Base-by-base conservation (phyloP, 2,329 filamentous ascomycete species). In the Annulohypoxylon truncatum region DNA sequence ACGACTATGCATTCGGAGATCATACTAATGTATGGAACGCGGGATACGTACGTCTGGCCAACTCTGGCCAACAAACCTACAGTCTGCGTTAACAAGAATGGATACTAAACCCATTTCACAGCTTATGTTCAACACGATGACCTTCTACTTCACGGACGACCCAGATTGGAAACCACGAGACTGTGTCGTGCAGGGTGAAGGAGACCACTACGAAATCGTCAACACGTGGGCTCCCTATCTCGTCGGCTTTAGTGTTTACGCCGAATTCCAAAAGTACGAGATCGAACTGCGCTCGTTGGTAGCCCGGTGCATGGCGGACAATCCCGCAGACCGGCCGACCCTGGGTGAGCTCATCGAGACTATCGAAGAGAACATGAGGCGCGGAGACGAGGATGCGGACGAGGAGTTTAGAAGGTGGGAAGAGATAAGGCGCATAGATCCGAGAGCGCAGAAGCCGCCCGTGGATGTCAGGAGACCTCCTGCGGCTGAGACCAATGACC, bases 21-120 rank as follows among this genome's bases (percentile, higher is more conserved):
- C 66, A 69, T 40, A 69, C 66, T 13, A 69, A 69, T 52, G 48
- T 69, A 58, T 69, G 66, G 66, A 52, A 56, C 18, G 42, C 44
- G 8, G 66, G 66, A 56, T 28, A 55, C 1, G 66, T 69, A 64
- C 20, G 66, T 59, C 13, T 47, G 47, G n/a, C n/a, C n/a, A n/a
- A n/a, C 47, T 42, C n/a, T n/a, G n/a, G n/a, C n/a, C 9, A 38
- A 38, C 33, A 35, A 35, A n/a, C 35, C 35, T 18, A 6, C 13
- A 15, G 33, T 26, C 15, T 8, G 18, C 13, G 18, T 15, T n/a
- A 9, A 18, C 40, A 28, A 24, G 15, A 22, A 28, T 15, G 6
- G 4, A 40, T 33, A 46, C 48, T 68, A n/a, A 68, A 29, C 7
- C 64, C 29, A 3, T 9, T 35, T n/a, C 33, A 15, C 10, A 69